These are phyloP conservation scores for Solanum etuberosum DNA, from an alignment of 257 asterid species.

Conservation along the genomic window DNA sequence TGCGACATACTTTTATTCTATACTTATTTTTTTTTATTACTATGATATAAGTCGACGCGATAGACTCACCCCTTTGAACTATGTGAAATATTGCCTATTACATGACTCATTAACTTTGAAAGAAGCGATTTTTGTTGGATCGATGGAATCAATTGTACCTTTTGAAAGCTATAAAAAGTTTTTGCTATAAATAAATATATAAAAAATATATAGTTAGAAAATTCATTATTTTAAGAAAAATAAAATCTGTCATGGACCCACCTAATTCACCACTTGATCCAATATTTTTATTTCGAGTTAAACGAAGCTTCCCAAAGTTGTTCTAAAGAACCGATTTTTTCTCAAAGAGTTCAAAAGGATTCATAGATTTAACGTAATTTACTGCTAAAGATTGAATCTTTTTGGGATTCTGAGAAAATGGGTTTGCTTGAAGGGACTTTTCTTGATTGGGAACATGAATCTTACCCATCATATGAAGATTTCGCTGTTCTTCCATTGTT, in stretches of 20 bases:
- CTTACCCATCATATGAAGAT: slow-evolving; percentile 62
- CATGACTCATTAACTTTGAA: background rate
- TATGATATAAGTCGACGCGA: too few relatives aligned
- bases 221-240: background rate
- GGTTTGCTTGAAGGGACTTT: slow-evolving; percentile 29
- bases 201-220: background rate
- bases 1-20: too few relatives aligned
- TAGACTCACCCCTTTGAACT: background rate
- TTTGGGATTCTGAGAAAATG: slow-evolving; percentile 24
- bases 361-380: background rate
- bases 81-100: too few relatives aligned
- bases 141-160: background rate
- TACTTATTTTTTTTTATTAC: too few relatives aligned
- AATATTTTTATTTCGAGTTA: background rate
- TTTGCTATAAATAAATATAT: background rate
- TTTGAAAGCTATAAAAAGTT: background rate
- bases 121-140: too few relatives aligned
- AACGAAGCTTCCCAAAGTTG: background rate
- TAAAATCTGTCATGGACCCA: background rate
- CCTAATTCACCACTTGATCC: background rate
- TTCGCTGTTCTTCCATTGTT: slow-evolving; percentile 60
- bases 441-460: slow-evolving; percentile 75
- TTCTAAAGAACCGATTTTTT: background rate
- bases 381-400: slow-evolving; percentile 2
- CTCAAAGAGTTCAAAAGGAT: background rate